A percentile compares a stretch with the other conserved stretches of the same genome.
Conservation (phyloP, 2,329 filamentous ascomycete genomes). For the Colletotrichum kahawae region DNA sequence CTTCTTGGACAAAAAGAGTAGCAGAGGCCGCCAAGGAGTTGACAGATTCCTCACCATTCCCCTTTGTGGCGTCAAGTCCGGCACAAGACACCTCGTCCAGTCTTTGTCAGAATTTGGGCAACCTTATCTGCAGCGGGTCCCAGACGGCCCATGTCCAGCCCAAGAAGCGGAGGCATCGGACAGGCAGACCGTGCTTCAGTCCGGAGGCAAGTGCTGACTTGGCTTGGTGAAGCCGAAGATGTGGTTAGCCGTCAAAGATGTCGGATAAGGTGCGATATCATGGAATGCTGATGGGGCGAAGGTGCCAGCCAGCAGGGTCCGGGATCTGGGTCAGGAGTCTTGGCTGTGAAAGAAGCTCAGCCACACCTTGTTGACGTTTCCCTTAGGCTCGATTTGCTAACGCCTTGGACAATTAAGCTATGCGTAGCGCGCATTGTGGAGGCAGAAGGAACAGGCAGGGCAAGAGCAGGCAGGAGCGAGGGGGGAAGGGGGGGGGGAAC, state of each 20-base stretch:
- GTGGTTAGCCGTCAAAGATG: not conserved
- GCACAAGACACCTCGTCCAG: not conserved
- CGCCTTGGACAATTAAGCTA: not conserved
- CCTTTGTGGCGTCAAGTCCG: not conserved
- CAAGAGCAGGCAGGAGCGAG: not conserved
- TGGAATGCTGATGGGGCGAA: not conserved
- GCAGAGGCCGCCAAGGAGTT: not conserved
- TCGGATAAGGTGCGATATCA: not conserved
- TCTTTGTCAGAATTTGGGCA: conserved; percentile 5
- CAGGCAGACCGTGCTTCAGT: not conserved
- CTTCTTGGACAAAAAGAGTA: not conserved
- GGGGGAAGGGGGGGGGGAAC: not conserved
- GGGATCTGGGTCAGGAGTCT: not conserved
- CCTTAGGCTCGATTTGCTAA: not conserved
- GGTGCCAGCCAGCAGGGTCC: not conserved
- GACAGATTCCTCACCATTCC: not conserved
- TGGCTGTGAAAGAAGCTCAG: not conserved
- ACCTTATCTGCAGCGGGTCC: conserved; percentile 13
- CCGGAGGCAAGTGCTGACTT: not conserved
- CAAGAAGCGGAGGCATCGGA: not conserved
- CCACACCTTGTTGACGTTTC: conserved; percentile 3
- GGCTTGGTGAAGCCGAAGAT: not conserved
- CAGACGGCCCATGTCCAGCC: not conserved
- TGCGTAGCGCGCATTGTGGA: not conserved
- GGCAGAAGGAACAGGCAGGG: not conserved